Base-by-base conservation (phyloP, 768 basidiomycete species). In the Floccularia luteovirens region DNA sequence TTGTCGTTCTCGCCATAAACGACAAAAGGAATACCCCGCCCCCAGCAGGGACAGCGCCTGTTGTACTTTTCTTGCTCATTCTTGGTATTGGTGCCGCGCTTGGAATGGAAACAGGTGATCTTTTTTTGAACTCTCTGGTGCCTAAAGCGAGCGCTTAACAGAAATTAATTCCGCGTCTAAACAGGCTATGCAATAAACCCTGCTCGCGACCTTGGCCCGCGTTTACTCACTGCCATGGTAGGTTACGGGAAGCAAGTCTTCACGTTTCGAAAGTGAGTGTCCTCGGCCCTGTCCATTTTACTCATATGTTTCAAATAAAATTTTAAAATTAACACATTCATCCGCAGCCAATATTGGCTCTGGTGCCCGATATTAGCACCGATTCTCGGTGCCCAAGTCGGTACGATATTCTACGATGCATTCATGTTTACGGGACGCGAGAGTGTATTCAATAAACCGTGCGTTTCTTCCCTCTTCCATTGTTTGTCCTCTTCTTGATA, bases 261-360 rank as follows among this genome's bases (percentile, higher is more conserved):
- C 42, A 57, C 56, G 7, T 66, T 57, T 46, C 45, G 62, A 44
- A 54, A 59, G 61, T 70, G 56, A 31, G 71, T 54, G 8, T 39
- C 32, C 23, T 16, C 14, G 31, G 2, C 21, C 22, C 24, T 24
- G 36, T 6, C 20, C 27, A n/a, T n/a, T n/a, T n/a, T n/a, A n/a
- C n/a, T n/a, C n/a, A n/a, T n/a, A n/a, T n/a, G n/a, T n/a, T n/a
- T n/a, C n/a, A n/a, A n/a, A n/a, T n/a, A n/a, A n/a, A n/a, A n/a
- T n/a, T n/a, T n/a, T 16, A 11, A 21, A 6, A 20, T 24, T 17
- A 12, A 43, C 28, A 31, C 10, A 41, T 31, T 12, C n/a, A 52
- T 25, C 61, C 49, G 36, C 56, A 69, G 64, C 44, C 79, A 84
- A 46, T 83, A 80, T 50, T 82, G 79, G 81, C 42, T 84, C n/a